Conservation (phyloP, 345 rosid species). For the Citrus trifoliata region DNA sequence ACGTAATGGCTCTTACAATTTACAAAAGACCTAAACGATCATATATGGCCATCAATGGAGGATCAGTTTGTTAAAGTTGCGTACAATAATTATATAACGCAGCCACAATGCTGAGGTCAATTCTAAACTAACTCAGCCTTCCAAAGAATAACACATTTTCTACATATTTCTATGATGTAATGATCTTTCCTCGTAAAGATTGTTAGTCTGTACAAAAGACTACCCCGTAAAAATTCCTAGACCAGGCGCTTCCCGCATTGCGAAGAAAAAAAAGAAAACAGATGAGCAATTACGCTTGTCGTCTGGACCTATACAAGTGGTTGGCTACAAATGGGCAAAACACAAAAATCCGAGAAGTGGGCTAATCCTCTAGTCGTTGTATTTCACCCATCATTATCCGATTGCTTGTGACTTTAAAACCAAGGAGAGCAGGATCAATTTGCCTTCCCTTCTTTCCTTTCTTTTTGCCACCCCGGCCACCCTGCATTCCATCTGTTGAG, state of each 20-base stretch:
- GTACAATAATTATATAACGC: background rate
- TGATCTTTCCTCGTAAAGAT: background rate
- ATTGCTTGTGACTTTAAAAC: slow-evolving; percentile 88
- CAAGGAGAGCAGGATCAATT: slow-evolving; percentile 84
- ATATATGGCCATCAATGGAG: background rate
- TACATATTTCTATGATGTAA: background rate
- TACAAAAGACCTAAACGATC: background rate
- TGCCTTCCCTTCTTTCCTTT: slow-evolving; percentile 93
- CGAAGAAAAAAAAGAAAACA: background rate
- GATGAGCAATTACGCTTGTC: slow-evolving; percentile 5
- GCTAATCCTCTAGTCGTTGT: slow-evolving; percentile 62
- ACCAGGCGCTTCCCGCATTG: background rate
- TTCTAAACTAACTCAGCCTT: background rate
- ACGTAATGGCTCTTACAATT: background rate
- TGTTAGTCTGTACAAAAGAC: slow-evolving; percentile 21
- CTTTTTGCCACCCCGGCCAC: slow-evolving; percentile 57
- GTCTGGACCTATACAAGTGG: slow-evolving; percentile 28
- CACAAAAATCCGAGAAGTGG: slow-evolving; percentile 9
- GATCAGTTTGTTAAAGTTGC: background rate
- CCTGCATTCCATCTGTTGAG: slow-evolving; percentile 25
- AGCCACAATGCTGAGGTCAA: background rate
- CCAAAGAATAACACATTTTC: background rate
- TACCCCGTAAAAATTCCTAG: background rate
- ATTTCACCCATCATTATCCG: slow-evolving; percentile 96
- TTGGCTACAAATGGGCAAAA: slow-evolving; percentile 9